phyloP scores from a whole-genome alignment of 2,329 filamentous ascomycete species.

The Sporothrix mexicana region DNA sequence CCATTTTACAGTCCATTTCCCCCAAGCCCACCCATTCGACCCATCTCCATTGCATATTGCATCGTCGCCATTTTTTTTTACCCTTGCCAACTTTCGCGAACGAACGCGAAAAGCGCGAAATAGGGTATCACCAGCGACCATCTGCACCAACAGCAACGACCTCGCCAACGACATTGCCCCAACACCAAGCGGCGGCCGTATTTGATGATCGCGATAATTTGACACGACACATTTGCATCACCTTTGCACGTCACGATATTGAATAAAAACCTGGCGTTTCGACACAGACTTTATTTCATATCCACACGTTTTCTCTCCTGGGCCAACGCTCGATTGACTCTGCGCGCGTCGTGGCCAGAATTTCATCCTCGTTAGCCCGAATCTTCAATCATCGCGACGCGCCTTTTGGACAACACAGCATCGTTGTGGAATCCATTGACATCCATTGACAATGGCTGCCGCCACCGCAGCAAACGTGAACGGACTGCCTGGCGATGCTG shows the following conservation, averaged over 20 bases:
- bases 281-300: not conserved
- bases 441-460: slow-evolving; percentile 43
- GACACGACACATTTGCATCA: not conserved
- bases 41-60: slow-evolving; percentile 22
- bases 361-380: not conserved
- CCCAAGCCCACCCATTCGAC: slow-evolving; percentile 24
- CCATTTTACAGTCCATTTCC: slow-evolving; percentile 5
- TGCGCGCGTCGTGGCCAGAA: not conserved
- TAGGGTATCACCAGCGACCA: slow-evolving; percentile 7
- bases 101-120: slow-evolving; percentile 31
- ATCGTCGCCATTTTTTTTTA: slow-evolving; percentile 19
- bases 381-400: slow-evolving; percentile 17
- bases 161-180: not conserved
- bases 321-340: not conserved
- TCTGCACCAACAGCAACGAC: not conserved
- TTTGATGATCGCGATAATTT: not conserved
- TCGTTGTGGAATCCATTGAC: not conserved
- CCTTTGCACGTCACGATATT: not conserved
- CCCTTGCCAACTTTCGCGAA: slow-evolving; percentile 24
- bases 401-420: not conserved
- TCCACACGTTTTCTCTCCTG: not conserved
- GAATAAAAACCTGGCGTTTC: not conserved
- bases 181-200: not conserved
- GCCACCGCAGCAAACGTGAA: slow-evolving; percentile 43
- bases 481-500: slow-evolving; percentile 41